Base-by-base conservation (phyloP, 495 filamentous ascomycete species). In the Penicillium cataractarum region DNA sequence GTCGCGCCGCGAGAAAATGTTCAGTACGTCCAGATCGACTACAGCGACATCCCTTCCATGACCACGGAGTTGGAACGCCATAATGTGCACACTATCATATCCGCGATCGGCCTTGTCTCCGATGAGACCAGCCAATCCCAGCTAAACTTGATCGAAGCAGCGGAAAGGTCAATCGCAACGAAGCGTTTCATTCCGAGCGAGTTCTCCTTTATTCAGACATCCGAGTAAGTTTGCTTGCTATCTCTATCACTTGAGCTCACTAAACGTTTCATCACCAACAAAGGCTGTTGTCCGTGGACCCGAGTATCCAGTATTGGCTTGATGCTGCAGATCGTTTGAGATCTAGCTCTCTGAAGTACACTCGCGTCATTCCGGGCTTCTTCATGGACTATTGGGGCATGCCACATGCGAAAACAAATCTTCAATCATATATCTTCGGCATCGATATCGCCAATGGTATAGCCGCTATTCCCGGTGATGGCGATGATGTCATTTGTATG, bases 341-440 rank as follows among this genome's bases (percentile, higher is more conserved):
- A 33, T 32, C 62, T 0, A 58, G 67, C 12, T 57, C 65, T 24
- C 76, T 86, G 19, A 71, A 84, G 59, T 83, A 71, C 49, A 87
- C 84, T 31, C 67, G 72, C 6, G 73, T 86, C 33, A 70, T 76
- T 39, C 80, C 76, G 27, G 85, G 83, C 3, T 80, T 77, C 66
- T 85, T 86, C 62, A 78, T 85, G 71, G 83, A 87, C 64, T 85
- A 84, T 66, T 86, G 72, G 69, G 80, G 78, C 32, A 76, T 83
- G 71, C 83, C 81, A 21, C 55, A 72, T 32, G 62, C 80, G 48
- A 62, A 69, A 60, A 81, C 79, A 24, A 69, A 84, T 62, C 66
- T 78, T 8, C 58, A 68, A 6, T 80, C 76, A 3, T 68, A 70
- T 8, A 69, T 71, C 1, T 71, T 84, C 19, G 77, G 82, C 17